Evolutionary conservation across 345 rosid species (phyloP).

Genomic region (Brassica napus): Da-Ae NC_063440.1:437501-438000

Average conservation of each 20-base stretch:
- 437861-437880: constrained; percentile 24
- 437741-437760: constrained; percentile 3
- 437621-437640: background rate
- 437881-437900: constrained; percentile 17
- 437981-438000: background rate
- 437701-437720: constrained; percentile 17
- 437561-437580: background rate
- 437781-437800: constrained; percentile 31
- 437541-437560: background rate
- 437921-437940: constrained; percentile 9
- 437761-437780: constrained; percentile 27
- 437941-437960: background rate
- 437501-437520: background rate
- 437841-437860: constrained; percentile 33
- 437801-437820: background rate
- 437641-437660: background rate
- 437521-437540: background rate
- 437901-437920: constrained; percentile 24
- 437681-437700: constrained; percentile 31
- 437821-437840: background rate
- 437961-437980: background rate
- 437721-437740: constrained; percentile 32
- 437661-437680: constrained; percentile 30
- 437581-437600: background rate
- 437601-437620: background rate